Evolutionary conservation across 345 rosid species (phyloP), one percentile per base, ranked within the genome.

Genomic region (Camelina sativa): DNA sequence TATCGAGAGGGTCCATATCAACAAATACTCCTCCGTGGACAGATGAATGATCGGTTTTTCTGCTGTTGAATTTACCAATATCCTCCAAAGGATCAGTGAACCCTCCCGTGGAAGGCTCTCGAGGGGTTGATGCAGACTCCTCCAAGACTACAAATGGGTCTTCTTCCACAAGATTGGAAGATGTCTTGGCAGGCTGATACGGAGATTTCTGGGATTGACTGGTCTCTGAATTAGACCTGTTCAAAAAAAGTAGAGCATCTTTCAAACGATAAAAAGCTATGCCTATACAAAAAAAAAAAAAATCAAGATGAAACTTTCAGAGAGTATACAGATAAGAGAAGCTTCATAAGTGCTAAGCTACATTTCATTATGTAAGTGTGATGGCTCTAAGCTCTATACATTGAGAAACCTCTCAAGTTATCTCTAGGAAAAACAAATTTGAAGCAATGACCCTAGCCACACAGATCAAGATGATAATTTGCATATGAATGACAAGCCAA

Each of bases 1-100:
- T 76, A 47, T 85, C 86, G 52, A 90, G 81, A 11, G 97, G 80
- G 69, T 89, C 97, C 68, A 83, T 35, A 78, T 87, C 96, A 82
- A 81, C 91, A 80, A 81, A 87, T 16, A 73, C 69, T 66, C 85
- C 90, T 71, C 78, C 83, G 22, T 56, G 72, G 9, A 57, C 76
- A 46, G 84, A 76, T 60, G 89, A 70, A 65, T 68, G 73, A 32
- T 85, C 82, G 65, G 72, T 61, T 67, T 76, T 82, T 67, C 75
- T 73, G 67, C 74, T 89, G 67, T 86, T 75, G 73, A 80, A 69
- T 67, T 75, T 80, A 76, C 81, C 73, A 77, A 84, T 78, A 62
- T 84, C 86, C 48, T 85, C 88, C 67, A 78, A 79, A 10, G 87
- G 87, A 57, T 86, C 88, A 12, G 71, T 32, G 67, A 78, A 83